Evolutionary conservation across 257 asterid species (phyloP), one percentile per base, ranked within the genome.

Genomic region (Penstemon eatonii): DNA sequence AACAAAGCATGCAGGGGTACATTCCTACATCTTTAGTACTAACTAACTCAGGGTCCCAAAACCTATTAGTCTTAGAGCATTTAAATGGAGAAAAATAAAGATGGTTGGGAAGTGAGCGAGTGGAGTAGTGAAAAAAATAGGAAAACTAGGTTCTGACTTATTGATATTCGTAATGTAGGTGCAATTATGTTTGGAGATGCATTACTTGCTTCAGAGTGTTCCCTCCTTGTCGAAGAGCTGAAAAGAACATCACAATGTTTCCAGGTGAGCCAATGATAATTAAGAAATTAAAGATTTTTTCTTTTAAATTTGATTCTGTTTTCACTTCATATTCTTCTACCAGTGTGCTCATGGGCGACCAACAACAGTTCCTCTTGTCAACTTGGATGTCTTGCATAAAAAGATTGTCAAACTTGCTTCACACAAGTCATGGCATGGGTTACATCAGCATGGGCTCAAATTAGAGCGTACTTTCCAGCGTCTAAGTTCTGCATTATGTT

Each of bases 321-420:
- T 45, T 25, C 33, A 25, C 33, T 25, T 25, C 33, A 25, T 25
- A 71, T 71, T 52, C 60, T 72, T 74, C 33, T 50, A 61, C 7
- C 75, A 92, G 98, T 92, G 98, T 85, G 98, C 98, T 71, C 98
- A 92, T 64, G 98, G 98, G 71, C 89, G 98, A 61, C 98, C 98
- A 37, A 92, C 98, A 11, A 92, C 89, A 25, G 95, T 86, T 45
- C 97, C 98, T 58, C 89, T 92, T 13, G 89, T 90, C 72, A 75
- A 87, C 84, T 73, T 92, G 78, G 85, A 77, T 40, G 55, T 79
- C 57, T 80, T 92, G 86, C 95, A 70, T 62, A 69, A 73, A 45
- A 85, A 83, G 79, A 83, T 88, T 53, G 75, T 70, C 19, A 90
- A 82, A 80, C 82, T 80, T 59, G 79, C 73, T 56, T 63, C 80